These are phyloP conservation scores for Lentinula guzmanii DNA, from an alignment of 768 basidiomycete genomes.

Conservation along the genomic window DNA sequence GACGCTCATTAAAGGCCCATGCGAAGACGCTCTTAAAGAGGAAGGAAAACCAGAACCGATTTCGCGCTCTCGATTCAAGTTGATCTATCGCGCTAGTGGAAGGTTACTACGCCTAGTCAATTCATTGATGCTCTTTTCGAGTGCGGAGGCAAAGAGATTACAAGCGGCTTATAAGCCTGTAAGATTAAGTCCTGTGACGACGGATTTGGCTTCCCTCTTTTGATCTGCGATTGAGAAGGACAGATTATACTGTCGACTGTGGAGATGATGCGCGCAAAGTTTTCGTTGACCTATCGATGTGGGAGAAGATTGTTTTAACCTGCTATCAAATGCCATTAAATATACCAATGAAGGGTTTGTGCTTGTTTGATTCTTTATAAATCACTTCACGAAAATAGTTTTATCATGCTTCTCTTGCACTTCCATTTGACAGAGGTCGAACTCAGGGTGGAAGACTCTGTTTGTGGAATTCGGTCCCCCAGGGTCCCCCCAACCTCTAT, in stretches of 20 bases:
- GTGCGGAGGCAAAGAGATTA: slow-evolving; percentile 7
- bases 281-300: slow-evolving; percentile 6
- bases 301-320: slow-evolving; percentile 8
- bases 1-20: slow-evolving; percentile 6
- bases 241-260: slow-evolving; percentile 5
- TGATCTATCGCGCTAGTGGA: slow-evolving; percentile 3
- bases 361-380: too few species aligned
- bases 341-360: not conserved
- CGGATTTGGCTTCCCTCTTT: slow-evolving; percentile 7
- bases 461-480: slow-evolving; percentile 6
- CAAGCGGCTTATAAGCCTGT: slow-evolving; percentile 1
- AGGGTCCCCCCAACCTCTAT: not conserved
- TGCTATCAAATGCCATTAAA: slow-evolving; percentile 6
- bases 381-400: not conserved
- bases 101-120: slow-evolving; percentile 6
- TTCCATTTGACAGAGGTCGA: not conserved
- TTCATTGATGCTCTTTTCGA: slow-evolving; percentile 6
- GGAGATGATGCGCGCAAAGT: slow-evolving; percentile 4
- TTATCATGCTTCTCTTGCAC: not conserved
- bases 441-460: slow-evolving; percentile 3
- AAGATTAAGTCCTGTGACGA: not conserved
- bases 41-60: not conserved
- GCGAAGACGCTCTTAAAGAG: slow-evolving; percentile 5
- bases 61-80: slow-evolving; percentile 2
- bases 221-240: slow-evolving; percentile 6